A percentile compares a stretch with the other conserved stretches of the same genome.
Evolutionary conservation across 306 rosid species (phyloP).

Genomic region (Clitoria ternatea): DNA sequence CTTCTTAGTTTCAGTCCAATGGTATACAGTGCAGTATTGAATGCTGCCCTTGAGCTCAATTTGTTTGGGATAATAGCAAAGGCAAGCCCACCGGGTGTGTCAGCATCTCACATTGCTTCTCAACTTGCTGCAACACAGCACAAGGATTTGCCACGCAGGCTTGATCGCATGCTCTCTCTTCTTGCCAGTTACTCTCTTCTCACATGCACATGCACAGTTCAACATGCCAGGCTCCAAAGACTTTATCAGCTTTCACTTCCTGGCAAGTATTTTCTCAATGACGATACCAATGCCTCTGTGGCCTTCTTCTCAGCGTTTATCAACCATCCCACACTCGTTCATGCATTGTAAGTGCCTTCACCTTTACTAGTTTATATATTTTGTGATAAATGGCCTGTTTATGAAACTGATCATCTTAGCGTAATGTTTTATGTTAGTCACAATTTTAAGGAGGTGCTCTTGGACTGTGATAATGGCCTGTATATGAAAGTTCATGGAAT

Average conservation of each 20-base stretch:
- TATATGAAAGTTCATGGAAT: conserved; percentile 30
- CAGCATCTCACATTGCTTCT: conserved; percentile 26
- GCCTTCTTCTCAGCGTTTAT: background rate
- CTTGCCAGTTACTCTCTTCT: conserved; percentile 28
- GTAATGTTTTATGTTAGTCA: background rate
- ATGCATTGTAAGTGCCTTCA: conserved; percentile 16
- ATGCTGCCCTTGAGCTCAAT: conserved; percentile 18
- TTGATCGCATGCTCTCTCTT: conserved; percentile 27
- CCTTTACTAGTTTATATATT: too few relatives aligned
- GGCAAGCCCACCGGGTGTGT: background rate
- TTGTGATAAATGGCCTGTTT: too few relatives aligned
- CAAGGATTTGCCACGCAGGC: background rate
- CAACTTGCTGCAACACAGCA: background rate
- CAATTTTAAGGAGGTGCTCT: conserved; percentile 17
- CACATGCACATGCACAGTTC: background rate
- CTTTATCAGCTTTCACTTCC: conserved; percentile 2
- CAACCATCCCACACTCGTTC: background rate
- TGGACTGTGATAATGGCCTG: conserved; percentile 1
- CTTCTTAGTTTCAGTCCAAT: background rate
- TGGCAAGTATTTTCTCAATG: conserved; percentile 16
- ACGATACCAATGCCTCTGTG: background rate
- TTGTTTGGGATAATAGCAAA: conserved; percentile 21
- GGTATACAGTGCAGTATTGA: background rate
- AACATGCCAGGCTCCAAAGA: background rate
- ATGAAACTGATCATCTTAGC: too few relatives aligned